Conservation (phyloP, 1,284 basidiomycete species). For the Marasmius sp. region DNA sequence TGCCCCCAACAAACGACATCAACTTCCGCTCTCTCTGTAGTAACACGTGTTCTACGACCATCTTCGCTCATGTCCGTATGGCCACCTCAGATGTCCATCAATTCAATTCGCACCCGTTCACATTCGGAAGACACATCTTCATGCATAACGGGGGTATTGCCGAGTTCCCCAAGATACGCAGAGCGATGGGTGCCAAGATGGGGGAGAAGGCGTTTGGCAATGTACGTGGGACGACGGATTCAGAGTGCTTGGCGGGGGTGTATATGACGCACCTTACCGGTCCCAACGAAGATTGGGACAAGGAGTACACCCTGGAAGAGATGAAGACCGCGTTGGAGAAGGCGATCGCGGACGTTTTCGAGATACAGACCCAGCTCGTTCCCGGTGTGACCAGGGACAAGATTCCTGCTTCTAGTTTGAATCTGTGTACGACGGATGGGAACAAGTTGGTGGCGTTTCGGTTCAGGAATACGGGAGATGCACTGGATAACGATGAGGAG, state of each 20-base stretch:
- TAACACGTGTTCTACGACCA: neutral
- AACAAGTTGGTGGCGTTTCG: neutral
- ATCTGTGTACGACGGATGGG: conserved; percentile 4
- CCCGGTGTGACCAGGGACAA: neutral
- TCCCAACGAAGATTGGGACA: neutral
- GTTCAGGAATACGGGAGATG: neutral
- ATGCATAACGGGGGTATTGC: conserved; percentile 1
- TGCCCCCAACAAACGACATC: conserved; percentile 2
- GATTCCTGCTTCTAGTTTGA: neutral
- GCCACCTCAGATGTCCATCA: neutral
- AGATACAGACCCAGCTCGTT: neutral
- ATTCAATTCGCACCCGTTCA: conserved; percentile 1
- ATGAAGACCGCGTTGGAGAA: neutral
- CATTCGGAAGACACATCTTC: conserved; percentile 1
- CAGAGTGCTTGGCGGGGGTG: neutral
- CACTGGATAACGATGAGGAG: neutral
- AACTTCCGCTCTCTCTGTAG: neutral
- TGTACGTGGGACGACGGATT: neutral
- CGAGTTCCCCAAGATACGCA: neutral
- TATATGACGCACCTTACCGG: neutral
- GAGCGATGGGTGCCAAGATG: neutral
- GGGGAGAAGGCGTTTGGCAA: neutral
- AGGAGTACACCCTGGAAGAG: neutral
- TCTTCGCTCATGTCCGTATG: conserved; percentile 1
- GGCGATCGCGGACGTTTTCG: neutral